A percentile compares a stretch with the other conserved stretches of the same genome.
Conservation (phyloP, 164 flowering plant species). For the Tetracentron sinense region DNA sequence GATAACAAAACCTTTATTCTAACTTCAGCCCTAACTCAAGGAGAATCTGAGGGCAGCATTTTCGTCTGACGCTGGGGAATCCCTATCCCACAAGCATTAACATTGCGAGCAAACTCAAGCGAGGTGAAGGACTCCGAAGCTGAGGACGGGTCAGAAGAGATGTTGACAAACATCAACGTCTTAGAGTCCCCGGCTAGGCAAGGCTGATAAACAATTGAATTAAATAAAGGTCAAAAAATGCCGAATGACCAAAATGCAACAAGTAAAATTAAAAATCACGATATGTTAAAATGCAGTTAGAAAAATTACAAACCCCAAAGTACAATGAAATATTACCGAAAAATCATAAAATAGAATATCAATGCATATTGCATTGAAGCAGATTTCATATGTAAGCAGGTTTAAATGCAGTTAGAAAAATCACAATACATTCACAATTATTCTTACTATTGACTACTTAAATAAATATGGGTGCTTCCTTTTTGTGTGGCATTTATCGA, state of each 20-base stretch:
- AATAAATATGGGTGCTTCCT: no score
- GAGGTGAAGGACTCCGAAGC: conserved; percentile 21
- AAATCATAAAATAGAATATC: no score
- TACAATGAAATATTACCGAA: no score
- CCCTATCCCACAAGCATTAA: conserved; percentile 23
- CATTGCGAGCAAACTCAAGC: conserved; percentile 23
- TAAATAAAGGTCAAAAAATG: neutral
- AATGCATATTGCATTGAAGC: no score
- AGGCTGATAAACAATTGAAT: conserved; percentile 12
- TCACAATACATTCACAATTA: no score
- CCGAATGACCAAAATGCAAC: neutral
- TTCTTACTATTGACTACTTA: no score
- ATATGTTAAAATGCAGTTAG: neutral
- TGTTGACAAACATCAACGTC: no score
- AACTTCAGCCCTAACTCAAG: conserved; percentile 20
- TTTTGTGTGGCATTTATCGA: no score
- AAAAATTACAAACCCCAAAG: neutral
- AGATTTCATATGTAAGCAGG: neutral
- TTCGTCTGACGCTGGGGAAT: conserved; percentile 18
- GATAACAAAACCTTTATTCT: no score
- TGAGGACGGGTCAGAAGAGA: conserved; percentile 10
- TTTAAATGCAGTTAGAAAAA: neutral
- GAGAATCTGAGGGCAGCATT: no score
- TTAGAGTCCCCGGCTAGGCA: conserved; percentile 26
- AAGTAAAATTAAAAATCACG: neutral